Conservation (phyloP, 1,284 basidiomycete species). For the Ustilago bromivora region DNA sequence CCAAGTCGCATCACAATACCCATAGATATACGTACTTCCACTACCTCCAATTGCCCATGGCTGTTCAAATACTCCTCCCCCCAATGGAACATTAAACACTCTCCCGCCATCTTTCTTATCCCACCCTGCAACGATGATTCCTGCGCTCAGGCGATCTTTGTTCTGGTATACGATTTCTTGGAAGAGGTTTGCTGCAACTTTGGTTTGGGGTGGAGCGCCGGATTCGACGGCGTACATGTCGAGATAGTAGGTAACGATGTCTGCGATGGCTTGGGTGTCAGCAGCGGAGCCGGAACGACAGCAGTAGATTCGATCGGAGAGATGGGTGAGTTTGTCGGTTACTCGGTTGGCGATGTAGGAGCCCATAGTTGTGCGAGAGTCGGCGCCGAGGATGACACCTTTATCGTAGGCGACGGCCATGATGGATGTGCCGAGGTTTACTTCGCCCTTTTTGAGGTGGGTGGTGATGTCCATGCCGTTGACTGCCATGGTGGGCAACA, state of each 20-base stretch:
- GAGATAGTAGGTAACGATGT: conserved; percentile 87
- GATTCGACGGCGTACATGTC: conserved; percentile 85
- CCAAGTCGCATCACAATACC: conserved; percentile 99
- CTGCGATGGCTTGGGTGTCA: conserved; percentile 94
- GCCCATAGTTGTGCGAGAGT: conserved; percentile 95
- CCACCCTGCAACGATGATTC: conserved; percentile 99
- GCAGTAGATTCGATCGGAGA: conserved; percentile 98
- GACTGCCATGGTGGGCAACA: conserved; percentile 32
- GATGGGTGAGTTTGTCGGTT: conserved; percentile 96
- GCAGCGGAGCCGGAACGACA: conserved; percentile 98
- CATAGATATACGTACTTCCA: conserved; percentile 97
- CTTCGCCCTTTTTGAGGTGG: conserved; percentile 68
- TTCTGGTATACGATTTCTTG: conserved; percentile 93
- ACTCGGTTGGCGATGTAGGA: conserved; percentile 98
- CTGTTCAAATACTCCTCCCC: conserved; percentile 66
- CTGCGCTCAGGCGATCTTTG: conserved; percentile 84
- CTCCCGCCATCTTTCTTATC: conserved; percentile 91
- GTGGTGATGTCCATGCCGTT: conserved; percentile 54
- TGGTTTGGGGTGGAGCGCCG: conserved; percentile 81
- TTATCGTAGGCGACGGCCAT: conserved; percentile 98
- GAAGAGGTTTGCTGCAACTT: conserved; percentile 85
- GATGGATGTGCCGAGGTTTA: conserved; percentile 82
- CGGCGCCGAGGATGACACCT: conserved; percentile 95
- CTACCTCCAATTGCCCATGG: conserved; percentile 73
- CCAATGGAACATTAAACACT: conserved; percentile 82